Evolutionary conservation across 2,329 filamentous ascomycete genomes (phyloP).

Genomic region (Ophiostoma montium): DNA sequence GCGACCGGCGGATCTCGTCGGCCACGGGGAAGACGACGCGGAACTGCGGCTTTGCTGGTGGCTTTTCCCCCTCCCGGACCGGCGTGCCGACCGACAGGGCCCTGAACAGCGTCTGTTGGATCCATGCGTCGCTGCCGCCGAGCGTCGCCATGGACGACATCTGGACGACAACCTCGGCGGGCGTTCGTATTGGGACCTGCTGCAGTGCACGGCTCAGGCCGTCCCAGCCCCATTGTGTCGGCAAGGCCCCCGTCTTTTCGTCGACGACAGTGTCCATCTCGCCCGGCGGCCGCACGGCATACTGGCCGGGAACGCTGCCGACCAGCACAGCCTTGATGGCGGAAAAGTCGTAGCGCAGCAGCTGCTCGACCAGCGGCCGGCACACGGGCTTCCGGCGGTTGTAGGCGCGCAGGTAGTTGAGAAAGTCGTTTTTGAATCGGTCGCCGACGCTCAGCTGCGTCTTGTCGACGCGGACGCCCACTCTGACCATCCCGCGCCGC

Average conservation of each 20-base stretch:
- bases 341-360: constrained; percentile 55
- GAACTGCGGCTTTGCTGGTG: constrained; percentile 32
- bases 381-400: constrained; percentile 41
- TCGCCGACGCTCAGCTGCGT: constrained; percentile 15
- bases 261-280: neutral
- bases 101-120: constrained; percentile 49
- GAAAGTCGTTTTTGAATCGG: constrained; percentile 58
- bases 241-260: constrained; percentile 9
- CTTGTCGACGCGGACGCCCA: neutral
- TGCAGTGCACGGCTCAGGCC: constrained; percentile 47
- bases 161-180: constrained; percentile 42
- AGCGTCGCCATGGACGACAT: constrained; percentile 75
- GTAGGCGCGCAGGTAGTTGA: constrained; percentile 60
- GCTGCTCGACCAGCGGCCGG: constrained; percentile 37
- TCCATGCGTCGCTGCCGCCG: constrained; percentile 56
- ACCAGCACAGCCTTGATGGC: constrained; percentile 55
- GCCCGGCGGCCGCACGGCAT: constrained; percentile 31
- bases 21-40: constrained; percentile 71
- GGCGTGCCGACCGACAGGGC: constrained; percentile 25
- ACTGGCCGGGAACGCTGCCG: constrained; percentile 62
- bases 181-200: constrained; percentile 30
- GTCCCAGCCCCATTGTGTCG: constrained; percentile 65
- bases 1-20: constrained; percentile 58
- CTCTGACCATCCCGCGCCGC: no score
- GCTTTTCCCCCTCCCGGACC: no score